Evolutionary conservation across 192 early-diverging fungal species (phyloP).

Genomic region (Coemansia sp.): DNA sequence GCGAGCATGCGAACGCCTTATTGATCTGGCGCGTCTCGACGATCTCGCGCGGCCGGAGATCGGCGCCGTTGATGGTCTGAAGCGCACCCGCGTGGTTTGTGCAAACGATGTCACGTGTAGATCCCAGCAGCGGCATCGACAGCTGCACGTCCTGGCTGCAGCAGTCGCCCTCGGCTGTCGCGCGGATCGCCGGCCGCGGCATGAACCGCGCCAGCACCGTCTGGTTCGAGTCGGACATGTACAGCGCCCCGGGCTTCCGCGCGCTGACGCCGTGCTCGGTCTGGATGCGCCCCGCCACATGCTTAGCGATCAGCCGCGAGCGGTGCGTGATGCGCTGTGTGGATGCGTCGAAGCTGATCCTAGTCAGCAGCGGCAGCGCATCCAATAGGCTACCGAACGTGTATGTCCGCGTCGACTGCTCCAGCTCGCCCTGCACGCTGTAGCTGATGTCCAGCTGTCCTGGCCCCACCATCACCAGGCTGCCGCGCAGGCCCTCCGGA

Average conservation of each 20-base stretch:
- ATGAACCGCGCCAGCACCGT: conserved; percentile 66
- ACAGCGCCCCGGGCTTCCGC: conserved; percentile 65
- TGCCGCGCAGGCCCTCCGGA: conserved; percentile 67
- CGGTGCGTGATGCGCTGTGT: conserved; percentile 60
- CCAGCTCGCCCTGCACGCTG: conserved; percentile 60
- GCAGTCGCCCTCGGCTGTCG: conserved; percentile 65
- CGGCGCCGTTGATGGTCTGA: conserved; percentile 67
- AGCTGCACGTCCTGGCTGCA: conserved; percentile 63
- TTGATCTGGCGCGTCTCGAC: conserved; percentile 66
- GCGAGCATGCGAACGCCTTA: conserved; percentile 61
- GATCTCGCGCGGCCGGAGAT: conserved; percentile 62
- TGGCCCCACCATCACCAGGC: conserved; percentile 66
- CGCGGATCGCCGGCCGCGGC: conserved; percentile 55
- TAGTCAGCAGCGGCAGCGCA: conserved; percentile 68
- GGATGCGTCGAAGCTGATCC: conserved; percentile 64
- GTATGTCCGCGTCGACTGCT: conserved; percentile 68
- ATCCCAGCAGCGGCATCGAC: conserved; percentile 61
- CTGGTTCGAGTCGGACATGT: conserved; percentile 68
- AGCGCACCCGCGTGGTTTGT: conserved; percentile 70
- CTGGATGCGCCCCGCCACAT: conserved; percentile 62
- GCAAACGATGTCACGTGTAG: conserved; percentile 63
- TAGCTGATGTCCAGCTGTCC: conserved; percentile 69
- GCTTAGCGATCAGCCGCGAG: conserved; percentile 63
- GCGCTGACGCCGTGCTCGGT: conserved; percentile 70
- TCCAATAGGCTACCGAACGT: conserved; percentile 74